Base-by-base conservation (phyloP, 805 yeast genomes). In the Ogataea populi-albae region DNA sequence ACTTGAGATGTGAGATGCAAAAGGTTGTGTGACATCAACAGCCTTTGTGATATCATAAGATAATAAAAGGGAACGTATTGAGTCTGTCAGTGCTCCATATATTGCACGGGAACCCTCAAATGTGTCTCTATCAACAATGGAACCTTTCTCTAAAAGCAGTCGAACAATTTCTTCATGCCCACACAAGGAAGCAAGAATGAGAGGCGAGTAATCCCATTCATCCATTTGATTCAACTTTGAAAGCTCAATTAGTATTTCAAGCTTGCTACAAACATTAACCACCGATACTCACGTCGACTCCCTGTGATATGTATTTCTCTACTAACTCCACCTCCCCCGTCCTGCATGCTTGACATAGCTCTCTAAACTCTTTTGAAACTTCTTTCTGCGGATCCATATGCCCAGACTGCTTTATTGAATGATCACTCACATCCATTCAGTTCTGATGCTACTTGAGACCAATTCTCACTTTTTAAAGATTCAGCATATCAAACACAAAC, bases 71-170 rank as follows among this genome's bases (percentile, higher is more conserved):
- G 72, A 69, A 30, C 88, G 59, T 18, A 85, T 85, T 4, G 64
- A 55, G 51, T 82, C 87, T 12, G 72, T 85, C 37, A 85, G 59
- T 0, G 94, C 93, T 2, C 89, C 93, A 50, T 85, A 83, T 2
- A 84, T 68, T 46, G 91, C 83, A 28, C 84, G 37, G 9, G 81
- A 86, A 3, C 94, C 93, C 55, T 83, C 85, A 50, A 78, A 78
- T n/a, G 88, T 79, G 52, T 84, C 91, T 50, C 86, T 68, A 55
- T 82, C 89, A 55, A 91, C 83, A 6, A 77, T 68, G 0, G 93
- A 87, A 6, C 95, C 95, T 29, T 77, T 61, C 29, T 73, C 68
- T 7, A 85, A 62, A 16, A 85, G 60, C 32, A 79, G 55, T 35
- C 63, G 65, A n/a, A 85, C 93, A 4, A 85, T 68, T 1, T 62